Base-by-base conservation (phyloP, 805 yeast species). In the Tetrapisispora phaffii region DNA sequence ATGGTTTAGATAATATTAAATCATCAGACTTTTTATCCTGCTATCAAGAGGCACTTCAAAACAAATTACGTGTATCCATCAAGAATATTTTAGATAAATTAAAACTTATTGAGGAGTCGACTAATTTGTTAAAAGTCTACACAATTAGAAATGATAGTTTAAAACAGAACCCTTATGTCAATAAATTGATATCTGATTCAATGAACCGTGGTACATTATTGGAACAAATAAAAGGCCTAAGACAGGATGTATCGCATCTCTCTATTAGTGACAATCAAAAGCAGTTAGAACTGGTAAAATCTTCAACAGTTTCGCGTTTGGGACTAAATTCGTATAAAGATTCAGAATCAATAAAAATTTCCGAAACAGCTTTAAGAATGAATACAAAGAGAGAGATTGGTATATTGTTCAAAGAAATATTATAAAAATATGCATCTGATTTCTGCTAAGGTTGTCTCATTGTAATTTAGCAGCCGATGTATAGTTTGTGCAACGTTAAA, bases 341-440 rank as follows among this genome's bases (percentile, higher is more conserved):
- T 31, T 22, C 23, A 5, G 19, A 52, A 21, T 48, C 58, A 0
- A 44, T 50, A 7, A 50, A 51, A 12, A 53, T 60, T n/a, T 55
- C 55, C 6, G 56, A 55, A 39, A 45, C 52, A 13, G 57, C 60
- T 26, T 35, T 60, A 37, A 46, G 33, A 19, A 34, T 58, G 19
- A 55, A 53, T 36, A 55, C 63, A 1, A 60, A 52, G 40, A 52
- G 41, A 34, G 57, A 58, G 35, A 29, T 62, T 4, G 67, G 67
- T 17, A 47, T 43, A 9, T 49, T 58, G 13, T 51, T 62, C 41
- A 52, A 52, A 39, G 50, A 46, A 17, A 36, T 15, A 12, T 10
- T 34, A 21, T 19, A 22, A n/a, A n/a, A n/a, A n/a, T n/a, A n/a
- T n/a, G n/a, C n/a, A n/a, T n/a, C n/a, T n/a, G n/a, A n/a, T n/a